Evolutionary conservation across 345 rosid species (phyloP).

Genomic region (Alliaria petiolata): DNA sequence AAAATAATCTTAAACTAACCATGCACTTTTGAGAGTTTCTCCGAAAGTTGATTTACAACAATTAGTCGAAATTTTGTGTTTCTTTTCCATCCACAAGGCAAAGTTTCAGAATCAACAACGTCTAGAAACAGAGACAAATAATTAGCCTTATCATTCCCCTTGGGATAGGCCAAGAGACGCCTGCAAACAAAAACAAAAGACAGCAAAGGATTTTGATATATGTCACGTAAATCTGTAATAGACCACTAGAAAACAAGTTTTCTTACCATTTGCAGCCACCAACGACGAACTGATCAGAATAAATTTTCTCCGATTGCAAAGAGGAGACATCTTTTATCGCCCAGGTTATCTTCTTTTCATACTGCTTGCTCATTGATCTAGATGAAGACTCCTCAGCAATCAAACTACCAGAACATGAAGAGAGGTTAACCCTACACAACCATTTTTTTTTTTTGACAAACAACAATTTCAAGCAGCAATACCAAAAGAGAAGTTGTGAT

Average conservation of each 20-base stretch:
- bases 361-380: neutral
- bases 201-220: no score
- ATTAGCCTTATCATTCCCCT: slow-evolving; percentile 50
- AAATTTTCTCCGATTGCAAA: neutral
- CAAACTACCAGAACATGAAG: neutral
- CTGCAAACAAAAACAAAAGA: slow-evolving; percentile 19
- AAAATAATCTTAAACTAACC: no score
- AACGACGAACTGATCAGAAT: neutral
- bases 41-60: no score
- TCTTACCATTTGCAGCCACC: neutral
- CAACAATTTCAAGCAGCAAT: no score
- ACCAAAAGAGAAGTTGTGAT: no score
- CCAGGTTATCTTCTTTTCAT: neutral
- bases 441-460: no score
- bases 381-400: neutral
- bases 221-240: no score
- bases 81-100: slow-evolving; percentile 77
- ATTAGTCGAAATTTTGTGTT: slow-evolving; percentile 13
- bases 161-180: slow-evolving; percentile 61
- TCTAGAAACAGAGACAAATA: slow-evolving; percentile 65
- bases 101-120: slow-evolving; percentile 52
- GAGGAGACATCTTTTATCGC: neutral
- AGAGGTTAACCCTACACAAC: no score
- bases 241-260: neutral
- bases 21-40: no score